Conservation (phyloP, 139 green algal species). For the Micromonas pusilla region DNA sequence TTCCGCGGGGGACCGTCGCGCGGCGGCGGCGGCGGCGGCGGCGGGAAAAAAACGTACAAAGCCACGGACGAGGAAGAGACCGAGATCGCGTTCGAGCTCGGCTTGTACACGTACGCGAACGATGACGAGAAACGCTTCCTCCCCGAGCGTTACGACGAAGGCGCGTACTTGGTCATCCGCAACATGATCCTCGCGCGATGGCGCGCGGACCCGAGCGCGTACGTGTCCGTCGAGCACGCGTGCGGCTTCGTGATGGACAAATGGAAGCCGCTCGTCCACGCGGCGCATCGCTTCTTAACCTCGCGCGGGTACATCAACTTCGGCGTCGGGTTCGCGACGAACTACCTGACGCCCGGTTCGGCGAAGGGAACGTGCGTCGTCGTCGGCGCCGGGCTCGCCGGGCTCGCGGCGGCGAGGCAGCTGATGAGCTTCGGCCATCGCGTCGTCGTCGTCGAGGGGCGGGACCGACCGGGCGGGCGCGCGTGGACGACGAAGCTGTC, state of each 20-base stretch:
- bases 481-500: slow-evolving; percentile 1
- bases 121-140: slow-evolving; percentile 32
- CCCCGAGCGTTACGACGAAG: slow-evolving; percentile 34
- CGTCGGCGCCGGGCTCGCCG: slow-evolving; percentile 80
- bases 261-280: slow-evolving; percentile 9
- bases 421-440: slow-evolving; percentile 66
- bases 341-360: neutral
- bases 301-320: slow-evolving; percentile 83
- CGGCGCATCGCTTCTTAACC: slow-evolving; percentile 30
- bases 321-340: slow-evolving; percentile 46
- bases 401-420: slow-evolving; percentile 76
- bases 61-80: neutral
- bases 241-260: slow-evolving; percentile 19
- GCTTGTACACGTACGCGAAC: neutral
- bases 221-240: slow-evolving; percentile 8
- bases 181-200: slow-evolving; percentile 56
- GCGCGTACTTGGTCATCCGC: slow-evolving; percentile 47
- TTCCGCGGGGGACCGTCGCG: neutral
- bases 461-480: slow-evolving; percentile 55
- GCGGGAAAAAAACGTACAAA: slow-evolving; percentile 35
- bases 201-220: slow-evolving; percentile 31
- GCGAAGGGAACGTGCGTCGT: slow-evolving; percentile 59
- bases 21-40: slow-evolving; percentile 9
- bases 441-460: slow-evolving; percentile 65
- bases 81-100: neutral